Evolutionary conservation across 2,329 filamentous ascomycete species (phyloP), one percentile per base, ranked within the genome.

Genomic region (Calonectria ilicicola): DNA sequence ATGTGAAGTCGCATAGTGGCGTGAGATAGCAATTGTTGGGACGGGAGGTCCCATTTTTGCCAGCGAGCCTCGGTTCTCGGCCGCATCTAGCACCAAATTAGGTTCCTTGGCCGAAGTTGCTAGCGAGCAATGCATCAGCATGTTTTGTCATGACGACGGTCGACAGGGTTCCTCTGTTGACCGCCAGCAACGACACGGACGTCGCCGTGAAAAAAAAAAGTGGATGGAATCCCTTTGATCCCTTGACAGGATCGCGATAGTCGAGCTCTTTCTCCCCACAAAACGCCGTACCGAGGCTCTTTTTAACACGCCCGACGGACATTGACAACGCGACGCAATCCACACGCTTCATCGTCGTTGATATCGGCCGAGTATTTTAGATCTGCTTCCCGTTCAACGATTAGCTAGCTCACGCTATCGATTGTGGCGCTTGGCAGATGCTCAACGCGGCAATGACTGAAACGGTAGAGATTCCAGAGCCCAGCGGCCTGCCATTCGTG

Each of bases 401-500:
- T 14, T 27, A 10, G 9, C 7, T 12, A 17, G 35, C 32, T 32
- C 5, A 19, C 51, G 38, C 32, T 14, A 51, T 27, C 10, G 3
- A 26, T 9, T n/a, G 17, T n/a, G 49, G 26, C 23, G 23, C 26
- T 40, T 23, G 63, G 23, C 21, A 23, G 6, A 32, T 56, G 35
- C 27, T 56, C n/a, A 40, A 65, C 38, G 56, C 46, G 19, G 44
- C 64, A 47, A 78, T 77, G 76, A 70, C 72, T 4, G 75, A 75
- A 40, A 75, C 73, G 12, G 81, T 82, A 44, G 84, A 87, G 3
- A 92, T 94, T 68, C 92, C 92, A 5, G 87, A 89, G 46, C 92
- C 92, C 17, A 86, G 85, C 62, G 91, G 90, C 5, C 84, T 92
- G 63, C 92, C 91, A 0, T 81, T 94, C 21, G 69, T 94, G n/a